Evolutionary conservation across 179 eudicot genomes (phyloP), one percentile per base, ranked within the genome.

Genomic region (Carnegiea gigantea): DNA sequence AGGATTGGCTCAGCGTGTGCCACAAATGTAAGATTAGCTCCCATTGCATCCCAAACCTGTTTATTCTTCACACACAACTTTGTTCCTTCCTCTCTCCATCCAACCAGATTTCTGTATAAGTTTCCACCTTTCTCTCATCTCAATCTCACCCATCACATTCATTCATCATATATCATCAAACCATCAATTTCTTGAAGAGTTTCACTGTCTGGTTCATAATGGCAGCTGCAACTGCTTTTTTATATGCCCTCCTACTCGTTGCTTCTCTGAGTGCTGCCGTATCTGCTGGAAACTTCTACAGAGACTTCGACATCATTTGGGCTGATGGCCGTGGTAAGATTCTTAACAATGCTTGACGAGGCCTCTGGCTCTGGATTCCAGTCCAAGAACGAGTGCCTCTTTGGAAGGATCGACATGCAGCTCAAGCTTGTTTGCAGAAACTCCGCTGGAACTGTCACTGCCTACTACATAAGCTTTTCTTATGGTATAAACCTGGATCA

Each of bases 401-500:
- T 83, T n/a, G 85, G 81, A 21, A 83, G 74, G 73, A 72, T 83
- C 24, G 78, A 83, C 64, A 78, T 83, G 85, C 83, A 83, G 26
- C 80, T 83, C 54, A 83, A 83, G 70, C 86, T 83, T 70, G 86
- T 80, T 17, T 80, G 73, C 53, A 80, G 83, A 21, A 76, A 83
- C 60, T 83, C 86, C 57, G 86, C 80, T 76, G 83, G 86, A 17
- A 83, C 83, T 57, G 83, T 83, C 51, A 83, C 86, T 9, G 80
- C 86, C 2, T 83, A 83, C 12, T 83, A 83, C 30, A 83, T 84
- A 77, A 80, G 86, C 48, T 64, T 21, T 20, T 10, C 13, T 67
- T 48, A 62, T 0, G 68, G 0, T 6, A 9, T n/a, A 62, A 15
- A 57, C 68, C 12, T 57, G 0, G 5, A 57, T 57, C 23, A 57